These are phyloP conservation scores for Furcasterigmium furcatum DNA, from an alignment of 2,329 filamentous ascomycete genomes.

Conservation along the genomic window DNA sequence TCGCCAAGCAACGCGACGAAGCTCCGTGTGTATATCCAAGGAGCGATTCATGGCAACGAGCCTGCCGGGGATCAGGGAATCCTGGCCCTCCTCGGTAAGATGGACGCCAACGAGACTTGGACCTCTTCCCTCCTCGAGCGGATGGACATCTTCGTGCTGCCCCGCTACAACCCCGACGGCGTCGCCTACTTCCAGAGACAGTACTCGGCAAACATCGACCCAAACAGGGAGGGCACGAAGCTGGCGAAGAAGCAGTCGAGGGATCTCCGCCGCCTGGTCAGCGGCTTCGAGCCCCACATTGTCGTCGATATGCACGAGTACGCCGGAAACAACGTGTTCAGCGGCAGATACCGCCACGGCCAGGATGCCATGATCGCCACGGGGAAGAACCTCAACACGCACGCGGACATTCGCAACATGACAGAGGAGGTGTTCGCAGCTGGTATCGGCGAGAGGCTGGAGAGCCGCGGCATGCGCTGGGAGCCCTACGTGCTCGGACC, in stretches of 20 bases:
- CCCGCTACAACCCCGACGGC: constrained; percentile 27
- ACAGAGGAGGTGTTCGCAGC: constrained; percentile 6
- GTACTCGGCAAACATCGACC: constrained; percentile 22
- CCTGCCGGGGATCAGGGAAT: constrained; percentile 25
- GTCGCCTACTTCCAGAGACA: constrained; percentile 26
- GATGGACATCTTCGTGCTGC: constrained; percentile 23
- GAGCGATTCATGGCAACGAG: constrained; percentile 26
- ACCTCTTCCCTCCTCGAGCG: constrained; percentile 19
- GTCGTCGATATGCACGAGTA: constrained; percentile 28
- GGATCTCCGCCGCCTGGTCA: constrained; percentile 21
- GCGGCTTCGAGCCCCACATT: constrained; percentile 16
- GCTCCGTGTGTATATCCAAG: constrained; percentile 24
- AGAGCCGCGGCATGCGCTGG: constrained; percentile 4
- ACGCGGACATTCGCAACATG: constrained; percentile 16
- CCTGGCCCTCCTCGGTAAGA: constrained; percentile 23
- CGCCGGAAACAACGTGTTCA: constrained; percentile 11
- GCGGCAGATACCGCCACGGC: constrained; percentile 8
- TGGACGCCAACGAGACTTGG: constrained; percentile 22
- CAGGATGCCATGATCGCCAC: constrained; percentile 25
- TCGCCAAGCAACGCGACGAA: constrained; percentile 10
- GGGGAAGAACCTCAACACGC: constrained; percentile 28
- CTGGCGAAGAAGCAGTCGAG: constrained; percentile 25
- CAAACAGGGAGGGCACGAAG: constrained; percentile 27
- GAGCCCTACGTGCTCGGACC: constrained; percentile 1
- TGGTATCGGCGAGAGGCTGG: constrained; percentile 2